These are phyloP conservation scores for Boechera retrofracta DNA, from an alignment of 345 rosid species.

Conservation along the genomic window DNA sequence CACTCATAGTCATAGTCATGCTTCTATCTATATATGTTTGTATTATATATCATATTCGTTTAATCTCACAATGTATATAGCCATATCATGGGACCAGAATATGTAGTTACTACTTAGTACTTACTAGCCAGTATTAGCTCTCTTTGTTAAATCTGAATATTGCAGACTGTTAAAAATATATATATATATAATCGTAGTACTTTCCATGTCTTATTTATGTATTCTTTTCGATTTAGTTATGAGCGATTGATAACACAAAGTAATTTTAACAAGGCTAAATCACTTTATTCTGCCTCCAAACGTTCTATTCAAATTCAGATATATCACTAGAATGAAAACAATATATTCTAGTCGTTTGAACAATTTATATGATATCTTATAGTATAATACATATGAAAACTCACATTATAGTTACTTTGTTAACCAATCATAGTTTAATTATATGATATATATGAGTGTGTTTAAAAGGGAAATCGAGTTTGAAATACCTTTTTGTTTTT, in stretches of 20 bases:
- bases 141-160: not conserved
- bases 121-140: not conserved
- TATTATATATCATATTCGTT: constrained; percentile 16
- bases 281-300: not conserved
- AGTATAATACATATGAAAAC: not conserved
- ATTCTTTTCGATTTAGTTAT: not conserved
- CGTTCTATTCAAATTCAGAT: not conserved
- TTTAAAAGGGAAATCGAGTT: not conserved
- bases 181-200: not conserved
- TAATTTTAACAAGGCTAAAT: not conserved
- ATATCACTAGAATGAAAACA: not conserved
- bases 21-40: not conserved
- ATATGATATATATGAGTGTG: not conserved
- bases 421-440: not conserved
- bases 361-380: not conserved
- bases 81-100: not conserved
- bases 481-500: not conserved
- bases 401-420: not conserved
- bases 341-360: not conserved
- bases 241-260: not conserved
- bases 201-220: not conserved
- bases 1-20: not conserved
- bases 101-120: not conserved
- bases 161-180: not conserved
- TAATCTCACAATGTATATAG: not conserved